Evolutionary conservation across 2,329 filamentous ascomycete genomes (phyloP).

Genomic region (Leptoxyphium fumago): DNA sequence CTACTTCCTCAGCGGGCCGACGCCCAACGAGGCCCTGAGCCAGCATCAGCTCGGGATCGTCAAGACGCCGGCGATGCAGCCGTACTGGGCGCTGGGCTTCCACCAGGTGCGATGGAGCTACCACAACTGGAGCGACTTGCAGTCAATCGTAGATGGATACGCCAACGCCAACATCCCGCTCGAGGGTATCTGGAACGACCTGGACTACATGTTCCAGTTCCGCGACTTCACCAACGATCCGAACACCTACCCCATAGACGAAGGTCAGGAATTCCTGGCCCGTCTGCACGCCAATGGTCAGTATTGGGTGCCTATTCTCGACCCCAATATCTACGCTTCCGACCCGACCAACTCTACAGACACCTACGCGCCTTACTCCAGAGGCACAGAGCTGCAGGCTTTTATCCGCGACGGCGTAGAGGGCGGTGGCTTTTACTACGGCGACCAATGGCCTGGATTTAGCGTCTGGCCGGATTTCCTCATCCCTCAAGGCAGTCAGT

Average conservation of each 20-base stretch:
- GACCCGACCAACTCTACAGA: conserved; percentile 56
- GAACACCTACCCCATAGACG: conserved; percentile 34
- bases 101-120: conserved; percentile 13
- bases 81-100: conserved; percentile 16
- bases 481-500: conserved; percentile 10
- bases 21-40: conserved; percentile 10
- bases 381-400: conserved; percentile 34
- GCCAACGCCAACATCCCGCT: conserved; percentile 35
- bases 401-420: conserved; percentile 40
- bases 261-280: conserved; percentile 37
- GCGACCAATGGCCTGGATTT: conserved; percentile 27
- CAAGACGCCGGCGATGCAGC: conserved; percentile 11
- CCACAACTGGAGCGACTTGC: conserved; percentile 42
- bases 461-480: conserved; percentile 3
- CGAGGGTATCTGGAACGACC: conserved; percentile 25
- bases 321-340: conserved; percentile 54
- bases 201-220: conserved; percentile 39
- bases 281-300: conserved; percentile 39
- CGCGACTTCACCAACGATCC: conserved; percentile 44
- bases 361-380: conserved; percentile 39
- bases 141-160: conserved; percentile 39
- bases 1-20: conserved; percentile 12
- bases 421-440: conserved; percentile 33
- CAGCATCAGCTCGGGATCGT: conserved; percentile 13
- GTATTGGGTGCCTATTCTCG: conserved; percentile 47